A percentile compares a stretch with the other conserved stretches of the same genome.
Evolutionary conservation across 108 stramenopile species (phyloP).

Genomic region (Nannochloropsis gaditana): DNA sequence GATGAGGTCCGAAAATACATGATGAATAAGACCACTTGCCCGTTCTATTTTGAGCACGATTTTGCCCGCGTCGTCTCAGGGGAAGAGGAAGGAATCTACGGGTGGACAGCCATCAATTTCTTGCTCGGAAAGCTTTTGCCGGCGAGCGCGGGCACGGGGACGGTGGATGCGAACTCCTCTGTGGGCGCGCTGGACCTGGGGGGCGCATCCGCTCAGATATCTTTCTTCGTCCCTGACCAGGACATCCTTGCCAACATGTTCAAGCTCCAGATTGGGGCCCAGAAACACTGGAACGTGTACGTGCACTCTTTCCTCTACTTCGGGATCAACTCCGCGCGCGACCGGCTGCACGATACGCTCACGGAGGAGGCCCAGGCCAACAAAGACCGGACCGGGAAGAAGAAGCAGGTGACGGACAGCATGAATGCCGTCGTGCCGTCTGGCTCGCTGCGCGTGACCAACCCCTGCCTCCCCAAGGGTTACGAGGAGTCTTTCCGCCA

Average conservation of each 20-base stretch:
- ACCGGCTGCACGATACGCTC: constrained; percentile 38
- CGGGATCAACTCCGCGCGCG: constrained; percentile 61
- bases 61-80: constrained; percentile 74
- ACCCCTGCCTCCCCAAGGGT: background rate
- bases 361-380: constrained; percentile 17
- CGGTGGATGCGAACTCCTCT: constrained; percentile 54
- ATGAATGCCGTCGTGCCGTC: background rate
- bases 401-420: background rate
- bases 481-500: background rate
- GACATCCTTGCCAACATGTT: constrained; percentile 74
- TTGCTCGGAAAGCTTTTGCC: constrained; percentile 63
- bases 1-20: constrained; percentile 61
- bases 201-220: constrained; percentile 76
- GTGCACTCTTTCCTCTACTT: constrained; percentile 79
- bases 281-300: constrained; percentile 79
- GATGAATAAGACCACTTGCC: constrained; percentile 57
- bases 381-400: background rate
- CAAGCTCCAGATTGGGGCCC: constrained; percentile 75
- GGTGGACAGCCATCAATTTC: constrained; percentile 79
- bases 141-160: constrained; percentile 62
- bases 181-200: constrained; percentile 84
- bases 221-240: constrained; percentile 61
- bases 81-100: constrained; percentile 88
- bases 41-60: constrained; percentile 65
- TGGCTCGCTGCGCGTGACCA: background rate